A percentile compares a stretch with the other conserved stretches of the same genome.
Evolutionary conservation across 2,329 filamentous ascomycete species (phyloP).

Genomic region (Plectosphaerella cucumerina): DNA sequence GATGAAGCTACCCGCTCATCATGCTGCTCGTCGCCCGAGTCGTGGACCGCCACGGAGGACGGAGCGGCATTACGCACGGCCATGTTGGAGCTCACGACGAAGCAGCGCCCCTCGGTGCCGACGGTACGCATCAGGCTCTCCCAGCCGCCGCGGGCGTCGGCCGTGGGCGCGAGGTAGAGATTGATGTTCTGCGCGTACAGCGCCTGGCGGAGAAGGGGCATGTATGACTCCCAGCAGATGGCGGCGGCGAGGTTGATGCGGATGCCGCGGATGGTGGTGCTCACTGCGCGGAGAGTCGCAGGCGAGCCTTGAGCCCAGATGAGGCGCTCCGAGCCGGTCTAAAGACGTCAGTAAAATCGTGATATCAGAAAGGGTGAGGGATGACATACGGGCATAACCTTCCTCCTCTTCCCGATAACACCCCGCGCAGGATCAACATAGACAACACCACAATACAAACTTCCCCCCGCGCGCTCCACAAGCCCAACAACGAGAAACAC

Average conservation of each 20-base stretch:
- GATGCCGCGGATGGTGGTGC: slow-evolving; percentile 73
- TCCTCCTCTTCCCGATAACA: slow-evolving; percentile 77
- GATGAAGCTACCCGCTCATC: not conserved
- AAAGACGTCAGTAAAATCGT: slow-evolving; percentile 1
- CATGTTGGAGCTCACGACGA: slow-evolving; percentile 84
- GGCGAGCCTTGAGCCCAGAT: slow-evolving; percentile 87
- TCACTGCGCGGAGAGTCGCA: slow-evolving; percentile 72
- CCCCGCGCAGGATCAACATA: slow-evolving; percentile 76
- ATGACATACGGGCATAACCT: slow-evolving; percentile 76
- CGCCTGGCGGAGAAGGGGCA: slow-evolving; percentile 80
- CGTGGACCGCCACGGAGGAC: not conserved
- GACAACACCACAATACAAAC: slow-evolving; percentile 76
- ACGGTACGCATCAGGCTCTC: slow-evolving; percentile 76
- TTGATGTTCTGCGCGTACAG: slow-evolving; percentile 91
- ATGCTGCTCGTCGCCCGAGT: not conserved
- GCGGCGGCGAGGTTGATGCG: slow-evolving; percentile 78
- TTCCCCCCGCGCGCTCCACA: slow-evolving; percentile 77
- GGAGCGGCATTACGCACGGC: slow-evolving; percentile 48
- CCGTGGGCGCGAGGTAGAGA: slow-evolving; percentile 85
- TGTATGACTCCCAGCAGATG: slow-evolving; percentile 97
- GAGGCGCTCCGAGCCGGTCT: slow-evolving; percentile 76
- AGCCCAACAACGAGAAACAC: slow-evolving; percentile 79
- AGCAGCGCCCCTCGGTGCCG: slow-evolving; percentile 76
- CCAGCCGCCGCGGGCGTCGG: slow-evolving; percentile 82
- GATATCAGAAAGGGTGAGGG: not conserved